Evolutionary conservation across 73 alveolate species (phyloP).

Genomic region (Stentor coeruleus): DNA sequence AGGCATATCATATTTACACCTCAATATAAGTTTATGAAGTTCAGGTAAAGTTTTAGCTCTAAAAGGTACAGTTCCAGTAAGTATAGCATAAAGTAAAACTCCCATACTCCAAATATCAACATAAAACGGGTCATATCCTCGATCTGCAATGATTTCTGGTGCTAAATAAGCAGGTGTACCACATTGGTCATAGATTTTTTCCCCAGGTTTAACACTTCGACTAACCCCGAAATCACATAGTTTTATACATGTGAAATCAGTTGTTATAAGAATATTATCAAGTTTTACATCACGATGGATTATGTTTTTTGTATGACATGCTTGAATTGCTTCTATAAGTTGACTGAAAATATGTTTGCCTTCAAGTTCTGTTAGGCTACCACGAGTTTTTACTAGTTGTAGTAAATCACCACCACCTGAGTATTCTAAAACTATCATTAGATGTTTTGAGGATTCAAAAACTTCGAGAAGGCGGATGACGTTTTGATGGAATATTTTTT

Average conservation of each 20-base stretch:
- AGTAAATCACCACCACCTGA: slow-evolving; percentile 67
- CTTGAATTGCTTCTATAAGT: slow-evolving; percentile 77
- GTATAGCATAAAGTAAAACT: slow-evolving; percentile 83
- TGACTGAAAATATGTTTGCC: slow-evolving; percentile 82
- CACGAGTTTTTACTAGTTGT: slow-evolving; percentile 82
- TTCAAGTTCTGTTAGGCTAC: slow-evolving; percentile 79
- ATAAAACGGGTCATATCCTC: slow-evolving; percentile 91
- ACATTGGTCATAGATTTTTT: slow-evolving; percentile 90
- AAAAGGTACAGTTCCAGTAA: slow-evolving; percentile 94
- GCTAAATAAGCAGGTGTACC: slow-evolving; percentile 99
- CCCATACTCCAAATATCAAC: slow-evolving; percentile 98
- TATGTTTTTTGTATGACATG: slow-evolving; percentile 75
- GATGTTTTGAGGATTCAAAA: slow-evolving; percentile 50
- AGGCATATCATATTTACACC: slow-evolving; percentile 31
- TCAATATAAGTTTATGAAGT: slow-evolving; percentile 41
- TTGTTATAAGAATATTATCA: slow-evolving; percentile 90
- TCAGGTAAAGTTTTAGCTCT: slow-evolving; percentile 89
- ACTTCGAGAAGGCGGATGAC: slow-evolving; percentile 47
- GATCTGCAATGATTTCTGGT: slow-evolving; percentile 94
- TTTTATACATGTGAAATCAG: slow-evolving; percentile 71
- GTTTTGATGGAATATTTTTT: slow-evolving; percentile 49
- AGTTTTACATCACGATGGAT: slow-evolving; percentile 95
- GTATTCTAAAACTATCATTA: slow-evolving; percentile 49
- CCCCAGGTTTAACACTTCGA: slow-evolving; percentile 72
- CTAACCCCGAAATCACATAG: slow-evolving; percentile 97